Base-by-base conservation (phyloP, 352 stramenopile genomes). In the Peronospora belbahrii region DNA sequence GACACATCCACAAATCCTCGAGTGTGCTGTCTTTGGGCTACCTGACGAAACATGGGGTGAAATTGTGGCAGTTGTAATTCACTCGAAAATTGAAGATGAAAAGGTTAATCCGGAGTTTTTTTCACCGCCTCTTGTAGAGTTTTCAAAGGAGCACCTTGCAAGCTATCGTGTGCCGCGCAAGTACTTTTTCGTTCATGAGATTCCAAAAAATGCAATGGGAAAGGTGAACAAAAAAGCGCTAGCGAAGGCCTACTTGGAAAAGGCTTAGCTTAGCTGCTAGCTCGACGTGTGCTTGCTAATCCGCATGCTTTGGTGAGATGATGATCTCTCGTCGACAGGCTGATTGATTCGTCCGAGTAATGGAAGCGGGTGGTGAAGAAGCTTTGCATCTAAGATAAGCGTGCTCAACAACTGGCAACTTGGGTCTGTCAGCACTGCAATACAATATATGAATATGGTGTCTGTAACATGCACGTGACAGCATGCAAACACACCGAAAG, bases 151-250 rank as follows among this genome's bases (percentile, higher is more conserved):
- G 20, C 61, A 83, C 30, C 54, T 97, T n/a, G 82, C 85, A 11
- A 70, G 65, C 25, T 95, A 97, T 53, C 87, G 90, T 33, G 63
- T 77, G 31, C 88, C 88, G 6, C 74, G 74, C 15, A 65, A 65
- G 18, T 74, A 93, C 35, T 73, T 88, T 32, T 64, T 95, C 19
- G 68, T 95, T 5, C 61, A 89, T 6, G 61, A 73, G 33, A 91
- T 96, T 41, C 83, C 86, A 13, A 94, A 95, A 38, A 97, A 97
- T 52, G 85, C 86, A 2, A 97, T 97, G 86, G 87, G 87, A 23
- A 97, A 97, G 49, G 77, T 97, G 40, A 95, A 95, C 67, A 97
- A 97, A 56, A 97, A 96, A 69, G 47, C 83, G 49, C 65, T 96
- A 13, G 66, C 70, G 14, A 56, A 47, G 20, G 52, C 63, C 13